Percentiles rank a stretch among this genome's conserved stretches.
phyloP scores from a whole-genome alignment of 495 filamentous ascomycete species.

The Tuber magnatum region DNA sequence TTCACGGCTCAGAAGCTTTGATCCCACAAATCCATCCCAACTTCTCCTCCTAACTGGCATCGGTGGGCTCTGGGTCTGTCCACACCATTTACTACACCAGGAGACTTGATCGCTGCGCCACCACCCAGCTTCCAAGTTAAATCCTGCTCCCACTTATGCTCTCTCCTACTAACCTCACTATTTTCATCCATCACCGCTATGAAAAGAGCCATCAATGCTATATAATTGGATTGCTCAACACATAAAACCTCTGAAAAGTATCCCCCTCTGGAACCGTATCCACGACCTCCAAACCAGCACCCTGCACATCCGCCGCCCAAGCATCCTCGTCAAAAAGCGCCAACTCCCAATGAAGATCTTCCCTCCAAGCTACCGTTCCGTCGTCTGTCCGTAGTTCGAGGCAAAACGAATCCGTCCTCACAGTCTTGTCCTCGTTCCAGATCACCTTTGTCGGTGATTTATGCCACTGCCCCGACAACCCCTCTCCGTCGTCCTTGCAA shows the following conservation, averaged over 20 bases:
- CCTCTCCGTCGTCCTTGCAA: background rate
- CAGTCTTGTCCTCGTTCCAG: constrained; percentile 9
- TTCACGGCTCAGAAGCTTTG: background rate
- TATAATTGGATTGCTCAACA: background rate
- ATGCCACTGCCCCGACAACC: constrained; percentile 4
- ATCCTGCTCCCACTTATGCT: background rate
- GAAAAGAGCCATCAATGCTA: background rate
- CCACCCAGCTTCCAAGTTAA: background rate
- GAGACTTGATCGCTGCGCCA: background rate
- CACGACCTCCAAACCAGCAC: constrained; percentile 12
- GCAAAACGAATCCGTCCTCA: constrained; percentile 17
- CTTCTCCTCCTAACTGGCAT: background rate
- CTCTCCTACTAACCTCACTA: background rate
- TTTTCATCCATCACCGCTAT: background rate
- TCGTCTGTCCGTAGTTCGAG: constrained; percentile 11
- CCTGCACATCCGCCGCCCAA: constrained; percentile 10
- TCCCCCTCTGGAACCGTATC: constrained; percentile 14
- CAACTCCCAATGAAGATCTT: constrained; percentile 18
- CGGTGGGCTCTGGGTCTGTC: background rate
- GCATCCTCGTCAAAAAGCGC: constrained; percentile 11
- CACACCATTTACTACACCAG: background rate
- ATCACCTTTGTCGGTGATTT: constrained; percentile 12
- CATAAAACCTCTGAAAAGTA: constrained; percentile 8
- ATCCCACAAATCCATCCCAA: background rate
- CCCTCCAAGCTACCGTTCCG: constrained; percentile 17